These are phyloP conservation scores for Dactylellina cionopaga DNA, from an alignment of 2,329 filamentous ascomycete genomes.

Conservation along the genomic window DNA sequence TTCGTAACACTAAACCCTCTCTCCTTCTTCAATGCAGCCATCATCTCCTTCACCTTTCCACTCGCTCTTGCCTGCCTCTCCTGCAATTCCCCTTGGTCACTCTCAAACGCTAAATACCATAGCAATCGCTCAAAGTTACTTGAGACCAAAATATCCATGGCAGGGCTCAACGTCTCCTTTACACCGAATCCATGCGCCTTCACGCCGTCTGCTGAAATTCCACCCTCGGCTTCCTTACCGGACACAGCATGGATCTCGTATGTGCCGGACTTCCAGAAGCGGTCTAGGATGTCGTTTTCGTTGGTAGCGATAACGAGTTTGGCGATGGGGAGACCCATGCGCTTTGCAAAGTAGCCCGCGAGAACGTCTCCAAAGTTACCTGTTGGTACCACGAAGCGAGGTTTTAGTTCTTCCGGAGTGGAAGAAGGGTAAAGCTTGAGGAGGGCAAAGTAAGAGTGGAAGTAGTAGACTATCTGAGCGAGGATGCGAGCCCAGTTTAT, in stretches of 20 bases:
- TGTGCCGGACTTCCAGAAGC: slow-evolving; percentile 89
- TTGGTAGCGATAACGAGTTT: slow-evolving; percentile 95
- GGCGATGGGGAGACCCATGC: slow-evolving; percentile 87
- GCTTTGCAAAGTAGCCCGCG: slow-evolving; percentile 88
- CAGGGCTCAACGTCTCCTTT: slow-evolving; percentile 90
- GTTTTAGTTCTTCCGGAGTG: slow-evolving; percentile 67
- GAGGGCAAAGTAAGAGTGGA: slow-evolving; percentile 90
- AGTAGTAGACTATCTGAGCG: slow-evolving; percentile 97
- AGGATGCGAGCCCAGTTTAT: slow-evolving; percentile 97
- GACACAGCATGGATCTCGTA: slow-evolving; percentile 83
- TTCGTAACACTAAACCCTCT: slow-evolving; percentile 84
- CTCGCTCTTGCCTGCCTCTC: slow-evolving; percentile 74
- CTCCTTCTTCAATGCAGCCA: slow-evolving; percentile 78
- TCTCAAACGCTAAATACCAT: slow-evolving; percentile 88
- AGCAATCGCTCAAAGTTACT: slow-evolving; percentile 96
- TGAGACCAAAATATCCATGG: slow-evolving; percentile 97
- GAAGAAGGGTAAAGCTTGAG: slow-evolving; percentile 68
- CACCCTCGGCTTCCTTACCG: slow-evolving; percentile 68
- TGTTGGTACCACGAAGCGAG: slow-evolving; percentile 89
- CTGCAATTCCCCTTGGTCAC: slow-evolving; percentile 71
- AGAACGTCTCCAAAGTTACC: slow-evolving; percentile 98
- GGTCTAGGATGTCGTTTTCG: slow-evolving; percentile 94
- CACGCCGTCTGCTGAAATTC: slow-evolving; percentile 67
- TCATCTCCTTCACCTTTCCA: slow-evolving; percentile 80
- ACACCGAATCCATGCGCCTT: slow-evolving; percentile 76